These are phyloP conservation scores for Brettanomyces anomalus DNA, from an alignment of 805 yeast genomes.

Conservation along the genomic window DNA sequence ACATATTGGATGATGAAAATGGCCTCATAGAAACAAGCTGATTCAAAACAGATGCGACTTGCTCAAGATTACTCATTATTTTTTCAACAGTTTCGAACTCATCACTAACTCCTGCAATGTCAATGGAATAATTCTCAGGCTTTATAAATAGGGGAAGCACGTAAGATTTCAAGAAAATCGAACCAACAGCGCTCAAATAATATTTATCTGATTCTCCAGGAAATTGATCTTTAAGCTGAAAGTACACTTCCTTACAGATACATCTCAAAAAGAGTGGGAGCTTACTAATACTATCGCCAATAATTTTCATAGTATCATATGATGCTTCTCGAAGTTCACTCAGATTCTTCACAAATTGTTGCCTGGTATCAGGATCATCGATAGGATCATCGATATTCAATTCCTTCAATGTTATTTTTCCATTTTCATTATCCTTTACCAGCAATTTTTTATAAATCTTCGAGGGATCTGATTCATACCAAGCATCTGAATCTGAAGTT, in stretches of 20 bases:
- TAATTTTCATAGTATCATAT: constrained; percentile 46
- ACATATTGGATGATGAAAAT: constrained; percentile 53
- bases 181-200: constrained; percentile 61
- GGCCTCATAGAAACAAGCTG: constrained; percentile 64
- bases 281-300: constrained; percentile 31
- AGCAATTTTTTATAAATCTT: constrained; percentile 38
- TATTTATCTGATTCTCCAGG: constrained; percentile 53
- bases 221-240: constrained; percentile 28
- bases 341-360: constrained; percentile 61
- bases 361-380: constrained; percentile 66
- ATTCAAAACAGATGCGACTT: constrained; percentile 47
- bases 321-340: constrained; percentile 66
- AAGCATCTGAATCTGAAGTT: constrained; percentile 40
- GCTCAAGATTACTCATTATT: constrained; percentile 41
- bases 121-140: constrained; percentile 53
- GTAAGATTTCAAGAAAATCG: constrained; percentile 47
- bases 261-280: constrained; percentile 52
- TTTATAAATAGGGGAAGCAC: constrained; percentile 35
- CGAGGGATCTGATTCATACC: constrained; percentile 76
- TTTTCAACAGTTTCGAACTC: constrained; percentile 18
- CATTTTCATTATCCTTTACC: constrained; percentile 25
- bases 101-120: constrained; percentile 14
- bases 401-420: constrained; percentile 12
- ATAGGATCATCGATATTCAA: constrained; percentile 52
- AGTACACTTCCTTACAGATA: constrained; percentile 37